These are phyloP conservation scores for Lolium multiflorum DNA, from an alignment of 176 grass and related monocot species.

Conservation along the genomic window DNA sequence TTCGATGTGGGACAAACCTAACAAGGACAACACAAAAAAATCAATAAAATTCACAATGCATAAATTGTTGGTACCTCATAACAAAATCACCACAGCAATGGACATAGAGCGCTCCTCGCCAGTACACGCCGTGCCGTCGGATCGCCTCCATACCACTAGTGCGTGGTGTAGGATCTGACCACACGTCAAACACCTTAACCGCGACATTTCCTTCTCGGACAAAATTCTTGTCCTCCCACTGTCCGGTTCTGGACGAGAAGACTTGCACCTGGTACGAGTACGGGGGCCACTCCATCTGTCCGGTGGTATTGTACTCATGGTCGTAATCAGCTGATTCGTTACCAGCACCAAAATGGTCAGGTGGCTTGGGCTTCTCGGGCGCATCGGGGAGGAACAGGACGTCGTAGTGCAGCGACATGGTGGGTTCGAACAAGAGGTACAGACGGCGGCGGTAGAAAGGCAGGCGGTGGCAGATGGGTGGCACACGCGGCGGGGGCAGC, in stretches of 20 bases:
- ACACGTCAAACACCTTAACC: not conserved
- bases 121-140: not conserved
- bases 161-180: not conserved
- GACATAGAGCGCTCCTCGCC: slow-evolving; percentile 17
- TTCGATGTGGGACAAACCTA: too few species aligned
- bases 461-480: not conserved
- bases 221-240: not conserved
- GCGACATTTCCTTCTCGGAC: not conserved
- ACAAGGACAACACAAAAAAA: not conserved
- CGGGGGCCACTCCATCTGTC: not conserved
- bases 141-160: not conserved
- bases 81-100: slow-evolving; percentile 22
- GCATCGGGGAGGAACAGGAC: not conserved
- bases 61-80: not conserved
- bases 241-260: not conserved
- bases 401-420: not conserved
- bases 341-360: not conserved
- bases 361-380: not conserved
- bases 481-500: not conserved
- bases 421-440: not conserved
- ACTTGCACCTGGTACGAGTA: not conserved
- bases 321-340: not conserved
- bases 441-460: not conserved
- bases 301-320: not conserved
- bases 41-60: not conserved